Base-by-base conservation (phyloP, 2,329 filamentous ascomycete species). In the Cytospora mali region DNA sequence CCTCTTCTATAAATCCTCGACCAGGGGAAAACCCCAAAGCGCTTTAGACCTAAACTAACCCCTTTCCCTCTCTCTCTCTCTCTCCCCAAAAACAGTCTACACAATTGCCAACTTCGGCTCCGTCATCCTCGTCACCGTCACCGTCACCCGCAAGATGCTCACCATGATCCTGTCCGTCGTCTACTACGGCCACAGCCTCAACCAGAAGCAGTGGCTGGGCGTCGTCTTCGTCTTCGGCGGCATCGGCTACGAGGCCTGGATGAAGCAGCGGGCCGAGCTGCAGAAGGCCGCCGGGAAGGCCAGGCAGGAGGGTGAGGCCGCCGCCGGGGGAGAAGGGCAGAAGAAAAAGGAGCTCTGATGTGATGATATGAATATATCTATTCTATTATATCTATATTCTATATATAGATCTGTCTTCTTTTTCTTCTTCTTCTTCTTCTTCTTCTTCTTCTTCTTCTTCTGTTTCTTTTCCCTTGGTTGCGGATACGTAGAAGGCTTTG, bases 141-240 rank as follows among this genome's bases (percentile, higher is more conserved):
- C 93, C 2, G 95, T 99, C 52, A 99, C 95, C 52, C 85, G 95
- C 72, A 99, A 99, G 81, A 99, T 99, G 95, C 85, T 98, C 75
- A 98, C 94, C 68, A 99, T 99, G 95, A 92, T 98, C 64, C 83
- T 98, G 57, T 97, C 92, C 59, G 95, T 99, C 29, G 81, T 98
- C 65, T 93, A 92, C 78, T 99, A 98, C 74, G 95, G 95, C 29
- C 95, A 99, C 76, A 86, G 84, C 66, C 83, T 99, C 55, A 90
- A 86, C 29, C 78, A 81, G n/a, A 96, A 94, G 84, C 95, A 99
- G 79, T 97, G 93, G 91, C 79, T 96, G 7, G 95, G 95, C 66
- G 93, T 99, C 33, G 89, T 85, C 0, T 81, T 99, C 63, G 95
- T 99, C 10, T 99, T 99, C 79, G 93, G 93, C 28, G 95, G 94